These are phyloP conservation scores for Phytophthora syringae DNA, from an alignment of 352 stramenopile genomes.

Conservation along the genomic window DNA sequence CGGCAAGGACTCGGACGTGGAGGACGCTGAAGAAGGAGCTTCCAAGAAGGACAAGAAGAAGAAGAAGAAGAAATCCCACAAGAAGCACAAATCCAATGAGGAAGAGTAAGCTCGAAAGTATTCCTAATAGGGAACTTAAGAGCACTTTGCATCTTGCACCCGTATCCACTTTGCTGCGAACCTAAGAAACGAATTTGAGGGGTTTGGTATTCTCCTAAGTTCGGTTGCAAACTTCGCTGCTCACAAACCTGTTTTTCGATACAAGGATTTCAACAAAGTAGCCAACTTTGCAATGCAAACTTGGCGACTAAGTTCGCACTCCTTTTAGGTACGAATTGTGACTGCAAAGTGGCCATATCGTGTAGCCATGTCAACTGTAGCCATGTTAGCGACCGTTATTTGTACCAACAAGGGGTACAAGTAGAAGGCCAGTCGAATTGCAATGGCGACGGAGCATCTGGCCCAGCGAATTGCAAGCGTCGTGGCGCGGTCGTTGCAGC, in stretches of 20 bases:
- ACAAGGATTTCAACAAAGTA: too few relatives aligned
- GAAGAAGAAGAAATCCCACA: constrained; percentile 78
- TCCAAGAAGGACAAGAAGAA: constrained; percentile 68
- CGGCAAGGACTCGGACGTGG: constrained; percentile 79
- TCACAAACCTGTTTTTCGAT: too few relatives aligned
- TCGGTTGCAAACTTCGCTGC: too few relatives aligned
- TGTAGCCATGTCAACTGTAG: constrained; percentile 15
- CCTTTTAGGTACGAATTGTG: not conserved
- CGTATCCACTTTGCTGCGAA: too few relatives aligned
- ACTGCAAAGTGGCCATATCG: not conserved
- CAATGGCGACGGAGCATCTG: constrained; percentile 18
- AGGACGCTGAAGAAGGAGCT: constrained; percentile 48
- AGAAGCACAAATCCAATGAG: constrained; percentile 49
- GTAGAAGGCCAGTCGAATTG: constrained; percentile 15
- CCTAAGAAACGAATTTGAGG: too few relatives aligned
- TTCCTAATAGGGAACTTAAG: too few relatives aligned
- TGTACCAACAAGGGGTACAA: not conserved
- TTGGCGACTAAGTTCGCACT: too few relatives aligned
- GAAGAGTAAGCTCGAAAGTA: constrained; percentile 37
- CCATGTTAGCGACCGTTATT: constrained; percentile 18
- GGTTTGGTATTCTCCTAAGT: too few relatives aligned
- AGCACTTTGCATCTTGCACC: too few relatives aligned
- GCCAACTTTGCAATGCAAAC: too few relatives aligned
- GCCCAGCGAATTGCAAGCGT: constrained; percentile 29
- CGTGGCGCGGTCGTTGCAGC: constrained; percentile 36